Base-by-base conservation (phyloP, 768 basidiomycete genomes). In the Leccinum barrowsii region DNA sequence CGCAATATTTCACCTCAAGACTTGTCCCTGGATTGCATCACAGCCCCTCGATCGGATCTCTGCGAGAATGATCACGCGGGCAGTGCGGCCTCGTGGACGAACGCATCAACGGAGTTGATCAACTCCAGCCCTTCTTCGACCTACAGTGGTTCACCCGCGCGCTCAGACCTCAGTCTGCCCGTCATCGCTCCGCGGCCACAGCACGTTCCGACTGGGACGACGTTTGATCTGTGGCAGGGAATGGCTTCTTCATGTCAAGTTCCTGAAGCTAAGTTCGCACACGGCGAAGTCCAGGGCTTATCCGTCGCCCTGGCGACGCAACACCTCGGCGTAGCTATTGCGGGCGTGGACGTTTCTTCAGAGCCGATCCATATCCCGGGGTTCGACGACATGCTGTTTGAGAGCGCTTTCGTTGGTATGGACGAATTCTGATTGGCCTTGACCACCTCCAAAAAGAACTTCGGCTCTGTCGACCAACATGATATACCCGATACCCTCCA, bases 81-180 rank as follows among this genome's bases (percentile, higher is more conserved):
- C 59, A 62, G 4, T 19, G 28, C 37, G 1, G 2, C 50, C 0
- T 55, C 64, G 10, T 67, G 67, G 67, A 19, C 50, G 6, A 49
- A 34, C 11, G 24, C 64, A 57, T 55, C 61, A 65, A 11, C 55
- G 21, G 63, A 61, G 28, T 59, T 67, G 6, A 6, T 65, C 2
- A 54, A 65, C 32, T 76, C 78, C 1, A 66, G 71, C 7, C 69
- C 78, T 0, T 79, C 80, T 0, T 77, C 80, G 2, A 67, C 72
- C 5, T 81, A 80, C 63, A 75, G 77, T 0, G 76, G 77, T 1
- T 81, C 80, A 0, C 77, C 78, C 0, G 66, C 73, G 0, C 72
- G 60, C 0, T 69, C 73, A 2, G 73, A 75, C 13, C 63, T 63
- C 50, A 52, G 63, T 13, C 60, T 73, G 0, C 72, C 72, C 0